A percentile compares a stretch with the other conserved stretches of the same genome.
Conservation (phyloP, 2,329 filamentous ascomycete species). For the Ophiostoma ulmi region DNA sequence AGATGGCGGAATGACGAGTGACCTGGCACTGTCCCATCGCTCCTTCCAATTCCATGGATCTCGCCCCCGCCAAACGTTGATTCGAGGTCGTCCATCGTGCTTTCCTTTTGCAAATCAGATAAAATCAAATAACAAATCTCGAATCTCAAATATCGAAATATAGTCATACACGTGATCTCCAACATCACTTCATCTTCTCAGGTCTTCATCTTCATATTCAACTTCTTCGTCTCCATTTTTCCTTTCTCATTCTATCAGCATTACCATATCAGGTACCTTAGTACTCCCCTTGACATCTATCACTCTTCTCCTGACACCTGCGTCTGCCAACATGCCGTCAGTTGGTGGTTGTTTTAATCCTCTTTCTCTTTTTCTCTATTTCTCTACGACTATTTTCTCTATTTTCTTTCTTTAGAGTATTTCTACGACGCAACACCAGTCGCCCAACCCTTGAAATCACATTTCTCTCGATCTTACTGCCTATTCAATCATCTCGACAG, state of each 20-base stretch:
- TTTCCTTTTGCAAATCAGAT: neutral
- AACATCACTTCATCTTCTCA: neutral
- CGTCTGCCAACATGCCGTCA: neutral
- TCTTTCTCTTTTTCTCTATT: neutral
- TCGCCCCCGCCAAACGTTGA: neutral
- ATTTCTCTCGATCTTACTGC: neutral
- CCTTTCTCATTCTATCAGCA: neutral
- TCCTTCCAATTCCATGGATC: conserved; percentile 10
- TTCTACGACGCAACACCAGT: neutral
- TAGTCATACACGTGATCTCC: neutral
- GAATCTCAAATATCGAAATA: neutral
- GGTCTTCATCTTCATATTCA: neutral
- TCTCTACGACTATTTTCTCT: neutral
- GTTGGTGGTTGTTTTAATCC: neutral
- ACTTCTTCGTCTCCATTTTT: neutral
- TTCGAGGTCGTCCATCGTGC: neutral
- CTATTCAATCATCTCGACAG: neutral
- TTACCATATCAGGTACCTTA: neutral
- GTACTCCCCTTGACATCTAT: neutral
- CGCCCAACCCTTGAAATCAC: neutral
- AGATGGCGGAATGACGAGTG: neutral
- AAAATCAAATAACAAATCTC: neutral
- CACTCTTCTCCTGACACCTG: conserved; percentile 3
- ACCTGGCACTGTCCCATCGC: conserved; percentile 2
- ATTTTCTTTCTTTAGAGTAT: neutral